These are phyloP conservation scores for Huiozyma sinensis DNA, from an alignment of 805 yeast genomes.

Conservation along the genomic window DNA sequence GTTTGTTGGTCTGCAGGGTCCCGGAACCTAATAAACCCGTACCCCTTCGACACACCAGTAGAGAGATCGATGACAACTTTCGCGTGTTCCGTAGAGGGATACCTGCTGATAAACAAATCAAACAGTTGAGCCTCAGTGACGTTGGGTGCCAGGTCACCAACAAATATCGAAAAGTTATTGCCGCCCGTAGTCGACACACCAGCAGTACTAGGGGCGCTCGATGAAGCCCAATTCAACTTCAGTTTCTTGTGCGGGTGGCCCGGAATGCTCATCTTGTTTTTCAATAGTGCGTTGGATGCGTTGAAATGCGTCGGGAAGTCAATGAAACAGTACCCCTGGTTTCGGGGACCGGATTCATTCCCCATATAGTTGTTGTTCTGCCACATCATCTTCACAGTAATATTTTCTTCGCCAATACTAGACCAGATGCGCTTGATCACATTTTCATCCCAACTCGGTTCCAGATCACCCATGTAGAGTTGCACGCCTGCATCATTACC, in stretches of 20 bases:
- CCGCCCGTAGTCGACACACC: not conserved
- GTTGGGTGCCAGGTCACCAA: conserved; percentile 73
- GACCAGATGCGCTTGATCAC: conserved; percentile 61
- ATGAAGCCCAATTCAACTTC: conserved; percentile 72
- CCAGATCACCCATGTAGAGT: conserved; percentile 87
- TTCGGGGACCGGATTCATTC: conserved; percentile 15
- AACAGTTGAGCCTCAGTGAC: conserved; percentile 56
- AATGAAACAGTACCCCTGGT: conserved; percentile 74
- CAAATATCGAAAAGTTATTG: conserved; percentile 60
- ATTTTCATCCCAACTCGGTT: conserved; percentile 71
- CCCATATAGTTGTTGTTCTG: conserved; percentile 35
- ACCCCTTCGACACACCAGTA: conserved; percentile 68
- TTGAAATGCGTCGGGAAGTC: conserved; percentile 52
- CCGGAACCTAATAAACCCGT: conserved; percentile 77
- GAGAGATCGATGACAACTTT: conserved; percentile 67
- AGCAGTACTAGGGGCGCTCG: not conserved
- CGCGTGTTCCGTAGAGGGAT: conserved; percentile 63
- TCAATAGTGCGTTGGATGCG: conserved; percentile 54
- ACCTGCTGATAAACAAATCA: conserved; percentile 56
- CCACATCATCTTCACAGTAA: conserved; percentile 59
- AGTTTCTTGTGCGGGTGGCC: conserved; percentile 41
- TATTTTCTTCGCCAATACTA: conserved; percentile 47
- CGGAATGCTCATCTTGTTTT: conserved; percentile 64
- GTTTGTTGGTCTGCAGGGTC: conserved; percentile 56
- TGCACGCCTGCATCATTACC: conserved; percentile 9